phyloP scores from a whole-genome alignment of 2,329 filamentous ascomycete species.

The Colletotrichum lini region DNA sequence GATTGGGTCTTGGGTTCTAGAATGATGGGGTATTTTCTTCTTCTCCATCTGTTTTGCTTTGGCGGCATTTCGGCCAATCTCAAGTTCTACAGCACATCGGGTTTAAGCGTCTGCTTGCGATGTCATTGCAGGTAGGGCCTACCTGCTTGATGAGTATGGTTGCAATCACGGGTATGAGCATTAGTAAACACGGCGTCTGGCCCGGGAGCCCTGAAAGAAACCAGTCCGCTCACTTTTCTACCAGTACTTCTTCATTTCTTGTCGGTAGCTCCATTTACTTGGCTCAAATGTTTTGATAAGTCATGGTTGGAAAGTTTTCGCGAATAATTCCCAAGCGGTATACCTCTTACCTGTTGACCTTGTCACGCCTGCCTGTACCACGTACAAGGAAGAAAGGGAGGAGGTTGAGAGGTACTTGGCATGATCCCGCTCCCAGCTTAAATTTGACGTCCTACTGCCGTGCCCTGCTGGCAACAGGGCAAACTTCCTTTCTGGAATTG shows the following conservation, averaged over 20 bases:
- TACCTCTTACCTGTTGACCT: background rate
- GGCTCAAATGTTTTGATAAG: background rate
- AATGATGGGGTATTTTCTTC: background rate
- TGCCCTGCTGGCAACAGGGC: too few species aligned
- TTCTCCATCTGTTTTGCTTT: background rate
- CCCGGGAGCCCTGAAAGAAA: constrained; percentile 16
- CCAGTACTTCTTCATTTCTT: background rate
- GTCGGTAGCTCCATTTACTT: constrained; percentile 7
- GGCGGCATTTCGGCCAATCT: background rate
- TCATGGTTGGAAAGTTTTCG: background rate
- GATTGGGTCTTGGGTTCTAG: background rate
- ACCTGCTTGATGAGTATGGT: constrained; percentile 12
- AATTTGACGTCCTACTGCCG: too few species aligned
- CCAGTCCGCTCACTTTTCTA: constrained; percentile 4
- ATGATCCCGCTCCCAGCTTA: too few species aligned
- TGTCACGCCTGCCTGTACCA: background rate
- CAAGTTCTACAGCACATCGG: background rate
- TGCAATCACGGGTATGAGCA: constrained; percentile 25
- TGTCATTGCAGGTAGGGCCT: background rate
- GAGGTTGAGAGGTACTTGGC: too few species aligned
- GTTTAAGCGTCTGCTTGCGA: background rate
- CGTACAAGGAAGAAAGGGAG: background rate
- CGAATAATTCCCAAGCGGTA: constrained; percentile 2
- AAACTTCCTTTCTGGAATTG: too few species aligned
- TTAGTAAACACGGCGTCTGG: constrained; percentile 36